Base-by-base conservation (phyloP, 768 basidiomycete genomes). In the Mycena chlorophos region DNA sequence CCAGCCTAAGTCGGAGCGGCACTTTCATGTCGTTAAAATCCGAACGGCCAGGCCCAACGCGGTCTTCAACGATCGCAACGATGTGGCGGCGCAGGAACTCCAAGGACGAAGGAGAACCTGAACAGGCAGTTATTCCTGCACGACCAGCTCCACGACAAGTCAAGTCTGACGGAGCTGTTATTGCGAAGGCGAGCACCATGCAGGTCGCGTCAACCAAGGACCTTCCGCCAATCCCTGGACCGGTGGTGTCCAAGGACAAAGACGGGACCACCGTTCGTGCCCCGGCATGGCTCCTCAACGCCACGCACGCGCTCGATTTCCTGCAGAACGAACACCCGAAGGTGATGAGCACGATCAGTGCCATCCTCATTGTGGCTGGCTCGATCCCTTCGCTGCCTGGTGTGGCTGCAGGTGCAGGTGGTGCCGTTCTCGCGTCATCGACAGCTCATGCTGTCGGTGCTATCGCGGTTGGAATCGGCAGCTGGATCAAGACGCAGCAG, bases 361-460 rank as follows among this genome's bases (percentile, higher is more conserved):
- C 89, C 5, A 83, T 91, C 50, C 80, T 91, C 56, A 88, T 91
- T 66, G 89, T 88, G 2, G 86, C 86, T 28, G 89, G 89, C 30
- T 84, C 86, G 28, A 75, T 91, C 39, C 89, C 89, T 1, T 72
- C 87, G 0, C 80, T 91, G 28, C 89, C 89, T 20, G 87, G 79
- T 2, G 80, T 91, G 64, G 76, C 76, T 47, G 83, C 83, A 0
- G 86, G 84, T 19, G 86, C 84, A 4, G 88, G 88, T 20, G 89
- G 89, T 10, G 85, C 86, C 0, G 74, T 88, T 49, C 75, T 91
- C 30, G 89, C 89, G 10, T 81, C 87, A 16, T 78, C 84, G 13
- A 85, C 89, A 14, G 87, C 83, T 14, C 89, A 91, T 61, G 89
- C 89, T 1, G 84, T 88, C 23, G 89, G 89, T 10, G 88, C 88